These are phyloP conservation scores for Leishmania lainsoni DNA, from an alignment of 208 protist species.

Conservation along the genomic window DNA sequence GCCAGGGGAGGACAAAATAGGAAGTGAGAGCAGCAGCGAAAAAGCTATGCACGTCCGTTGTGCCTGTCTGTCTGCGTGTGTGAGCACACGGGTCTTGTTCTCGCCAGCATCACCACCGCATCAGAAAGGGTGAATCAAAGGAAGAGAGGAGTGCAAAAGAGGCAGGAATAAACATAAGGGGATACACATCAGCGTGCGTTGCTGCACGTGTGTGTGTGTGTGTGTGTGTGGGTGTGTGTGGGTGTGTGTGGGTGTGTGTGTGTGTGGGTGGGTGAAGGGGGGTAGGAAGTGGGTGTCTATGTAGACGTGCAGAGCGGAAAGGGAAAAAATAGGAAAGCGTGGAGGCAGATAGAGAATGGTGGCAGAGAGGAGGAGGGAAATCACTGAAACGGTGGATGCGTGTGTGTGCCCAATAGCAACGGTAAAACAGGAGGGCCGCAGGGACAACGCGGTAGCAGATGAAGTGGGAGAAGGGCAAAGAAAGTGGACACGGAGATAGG, in stretches of 20 bases:
- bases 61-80: background rate
- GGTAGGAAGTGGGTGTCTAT: no score
- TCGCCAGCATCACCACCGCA: background rate
- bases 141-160: background rate
- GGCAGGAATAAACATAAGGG: background rate
- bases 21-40: background rate
- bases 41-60: background rate
- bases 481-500: background rate
- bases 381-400: background rate
- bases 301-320: background rate
- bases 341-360: background rate
- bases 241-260: background rate
- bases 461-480: background rate
- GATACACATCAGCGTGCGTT: background rate
- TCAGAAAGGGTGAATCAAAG: background rate
- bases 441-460: background rate
- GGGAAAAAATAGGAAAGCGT: background rate
- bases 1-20: background rate
- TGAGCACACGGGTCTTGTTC: background rate
- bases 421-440: background rate
- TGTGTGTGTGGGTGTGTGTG: background rate
- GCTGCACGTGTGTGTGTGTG: background rate
- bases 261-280: background rate
- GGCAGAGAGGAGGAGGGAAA: background rate
- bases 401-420: background rate